Base-by-base conservation (phyloP, 2,329 filamentous ascomycete genomes). In the Ciborinia camelliae region DNA sequence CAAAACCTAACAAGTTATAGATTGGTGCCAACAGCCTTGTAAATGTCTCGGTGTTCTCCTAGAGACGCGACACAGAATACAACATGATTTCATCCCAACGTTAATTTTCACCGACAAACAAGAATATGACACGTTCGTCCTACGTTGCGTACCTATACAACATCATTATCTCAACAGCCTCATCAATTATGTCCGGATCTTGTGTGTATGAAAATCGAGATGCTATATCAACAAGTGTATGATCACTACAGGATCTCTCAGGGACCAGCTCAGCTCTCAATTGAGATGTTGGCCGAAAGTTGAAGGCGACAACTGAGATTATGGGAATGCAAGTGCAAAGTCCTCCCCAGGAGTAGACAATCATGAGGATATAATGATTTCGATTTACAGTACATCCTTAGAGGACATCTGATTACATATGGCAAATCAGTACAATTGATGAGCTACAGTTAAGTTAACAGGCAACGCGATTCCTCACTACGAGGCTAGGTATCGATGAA, bases 71-170 rank as follows among this genome's bases (percentile, higher is more conserved):
- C 18, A 30, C 39, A 57, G 6, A 28, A 14, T 15, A 58, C 39
- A 58, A 14, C 54, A 58, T 58, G n/a, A 32, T 28, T 45, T 45
- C 54, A 58, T 58, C 39, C 20, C 28, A 58, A 45, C 6, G 43
- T 10, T 47, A 41, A 23, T 23, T 23, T 28, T 10, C n/a, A 18
- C 51, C n/a, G 15, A n/a, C 39, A 43, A 57, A 26, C 39, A 45
- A 32, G 15, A 57, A 43, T 8, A 15, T 5, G 54, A 58, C 54
- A 58, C 54, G 28, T 35, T 35, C 20, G 39, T 23, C 6, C 3
- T 23, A 26, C 20, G 3, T 35, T 3, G 41, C n/a, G 20, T 45
- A n/a, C n/a, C n/a, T n/a, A 8, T 39, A 45, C 28, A 23, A 35
- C 28, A 12, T 2, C 20, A 30, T 26, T 32, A 20, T 12, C 15